Percentiles rank a stretch among this genome's conserved stretches.
Conservation (phyloP, 2,329 filamentous ascomycete genomes). For the Chaetomiaceae sp. region DNA sequence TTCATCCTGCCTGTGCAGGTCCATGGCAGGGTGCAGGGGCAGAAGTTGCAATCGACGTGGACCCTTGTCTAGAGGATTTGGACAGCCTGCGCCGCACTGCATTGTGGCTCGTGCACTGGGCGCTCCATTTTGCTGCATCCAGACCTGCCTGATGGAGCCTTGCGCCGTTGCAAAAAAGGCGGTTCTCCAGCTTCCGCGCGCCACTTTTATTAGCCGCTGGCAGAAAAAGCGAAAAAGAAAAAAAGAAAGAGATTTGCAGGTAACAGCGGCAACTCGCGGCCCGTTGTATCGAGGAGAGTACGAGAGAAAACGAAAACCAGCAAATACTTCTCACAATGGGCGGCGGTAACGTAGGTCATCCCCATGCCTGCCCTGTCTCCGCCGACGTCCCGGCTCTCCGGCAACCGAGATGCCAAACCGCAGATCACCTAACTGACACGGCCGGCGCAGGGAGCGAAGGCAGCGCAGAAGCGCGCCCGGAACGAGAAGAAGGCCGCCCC, state of each 20-base stretch:
- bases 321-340: constrained; percentile 28
- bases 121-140: neutral
- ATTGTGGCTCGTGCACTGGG: neutral
- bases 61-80: too few species aligned
- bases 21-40: too few species aligned
- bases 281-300: neutral
- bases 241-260: constrained; percentile 4
- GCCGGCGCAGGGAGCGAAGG: constrained; percentile 35
- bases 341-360: constrained; percentile 32
- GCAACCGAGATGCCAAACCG: constrained; percentile 4
- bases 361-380: neutral
- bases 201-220: constrained; percentile 19
- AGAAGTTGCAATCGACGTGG: too few species aligned
- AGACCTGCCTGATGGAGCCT: constrained; percentile 1
- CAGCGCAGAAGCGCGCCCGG: constrained; percentile 65
- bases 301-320: constrained; percentile 6
- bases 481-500: constrained; percentile 58
- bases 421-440: constrained; percentile 11
- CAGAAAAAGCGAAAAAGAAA: constrained; percentile 6
- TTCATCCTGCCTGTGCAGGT: too few species aligned
- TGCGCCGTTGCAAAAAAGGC: neutral
- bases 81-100: neutral
- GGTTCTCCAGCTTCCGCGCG: neutral
- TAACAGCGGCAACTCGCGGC: neutral
- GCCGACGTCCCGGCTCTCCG: constrained; percentile 6